Evolutionary conservation across 345 rosid species (phyloP).

Genomic region (Rhizophora mangle): DNA sequence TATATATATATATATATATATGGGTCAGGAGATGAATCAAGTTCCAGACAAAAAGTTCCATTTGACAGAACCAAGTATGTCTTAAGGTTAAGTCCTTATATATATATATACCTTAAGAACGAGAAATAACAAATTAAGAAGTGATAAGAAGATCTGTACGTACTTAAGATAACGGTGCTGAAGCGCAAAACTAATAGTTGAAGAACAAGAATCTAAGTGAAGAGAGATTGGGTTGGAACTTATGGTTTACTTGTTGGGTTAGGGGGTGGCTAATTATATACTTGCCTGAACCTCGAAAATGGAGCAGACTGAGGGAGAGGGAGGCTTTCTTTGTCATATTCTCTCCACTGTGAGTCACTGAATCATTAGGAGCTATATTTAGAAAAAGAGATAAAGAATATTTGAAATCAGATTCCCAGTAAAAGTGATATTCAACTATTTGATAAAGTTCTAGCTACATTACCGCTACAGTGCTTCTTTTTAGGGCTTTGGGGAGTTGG

Average conservation of each 20-base stretch:
- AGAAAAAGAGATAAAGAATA: slow-evolving; percentile 23
- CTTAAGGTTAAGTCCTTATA: too few relatives aligned
- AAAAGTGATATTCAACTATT: slow-evolving; percentile 9
- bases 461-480: slow-evolving; percentile 9
- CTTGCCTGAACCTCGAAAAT: slow-evolving; percentile 26
- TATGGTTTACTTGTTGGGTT: slow-evolving; percentile 23
- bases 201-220: not conserved
- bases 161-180: not conserved
- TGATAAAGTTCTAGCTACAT: slow-evolving; percentile 19
- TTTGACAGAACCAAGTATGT: too few relatives aligned
- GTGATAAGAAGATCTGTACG: not conserved
- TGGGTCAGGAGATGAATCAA: too few relatives aligned
- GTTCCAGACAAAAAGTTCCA: too few relatives aligned
- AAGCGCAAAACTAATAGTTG: slow-evolving; percentile 1
- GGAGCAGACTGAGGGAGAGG: slow-evolving; percentile 25
- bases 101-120: too few relatives aligned
- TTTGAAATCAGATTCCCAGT: slow-evolving; percentile 32
- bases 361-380: slow-evolving; percentile 27
- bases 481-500: slow-evolving; percentile 24
- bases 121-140: not conserved
- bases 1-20: too few relatives aligned
- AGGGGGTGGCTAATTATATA: slow-evolving; percentile 32
- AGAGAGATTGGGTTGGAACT: slow-evolving; percentile 12
- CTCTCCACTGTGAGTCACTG: slow-evolving; percentile 35
- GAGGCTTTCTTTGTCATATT: slow-evolving; percentile 36